Evolutionary conservation across 768 basidiomycete genomes (phyloP).

Genomic region (Tylopilus felleus): DNA sequence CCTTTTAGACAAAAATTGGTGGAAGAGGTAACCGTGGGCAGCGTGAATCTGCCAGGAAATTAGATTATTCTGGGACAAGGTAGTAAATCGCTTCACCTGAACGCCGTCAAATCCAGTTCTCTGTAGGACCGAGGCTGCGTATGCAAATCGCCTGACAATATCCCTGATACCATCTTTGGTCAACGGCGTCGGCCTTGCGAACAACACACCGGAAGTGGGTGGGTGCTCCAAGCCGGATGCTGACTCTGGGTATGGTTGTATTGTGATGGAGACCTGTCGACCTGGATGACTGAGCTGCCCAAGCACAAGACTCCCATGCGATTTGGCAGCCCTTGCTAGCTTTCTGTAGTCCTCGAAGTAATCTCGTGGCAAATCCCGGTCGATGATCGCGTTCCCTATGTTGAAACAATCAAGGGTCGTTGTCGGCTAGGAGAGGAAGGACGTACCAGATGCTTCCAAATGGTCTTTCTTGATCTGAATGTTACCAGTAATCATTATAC

Average conservation of each 20-base stretch:
- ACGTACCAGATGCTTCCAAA: slow-evolving; percentile 33
- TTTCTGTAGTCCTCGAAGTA: slow-evolving; percentile 20
- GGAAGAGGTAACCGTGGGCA: slow-evolving; percentile 43
- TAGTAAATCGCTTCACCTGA: slow-evolving; percentile 33
- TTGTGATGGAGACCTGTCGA: slow-evolving; percentile 33
- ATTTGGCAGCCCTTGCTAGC: slow-evolving; percentile 33
- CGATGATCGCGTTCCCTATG: slow-evolving; percentile 33
- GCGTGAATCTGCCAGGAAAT: slow-evolving; percentile 35
- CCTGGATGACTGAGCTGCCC: slow-evolving; percentile 34
- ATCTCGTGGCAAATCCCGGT: slow-evolving; percentile 24
- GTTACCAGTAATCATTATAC: slow-evolving; percentile 32
- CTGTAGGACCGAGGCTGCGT: slow-evolving; percentile 51
- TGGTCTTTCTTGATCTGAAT: slow-evolving; percentile 35
- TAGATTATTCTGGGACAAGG: neutral
- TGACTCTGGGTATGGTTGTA: slow-evolving; percentile 35
- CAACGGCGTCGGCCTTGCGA: slow-evolving; percentile 35
- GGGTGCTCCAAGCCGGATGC: slow-evolving; percentile 34
- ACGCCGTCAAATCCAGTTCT: slow-evolving; percentile 68
- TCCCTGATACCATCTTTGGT: slow-evolving; percentile 48
- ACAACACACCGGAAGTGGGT: slow-evolving; percentile 30
- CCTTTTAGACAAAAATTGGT: slow-evolving; percentile 45
- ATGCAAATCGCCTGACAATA: slow-evolving; percentile 47
- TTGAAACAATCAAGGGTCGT: neutral
- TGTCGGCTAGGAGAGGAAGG: neutral
- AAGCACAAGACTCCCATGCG: slow-evolving; percentile 28